Percentiles rank a stretch among this genome's conserved stretches.
phyloP scores from a whole-genome alignment of 2,329 filamentous ascomycete genomes.

The Truncatella angustata region DNA sequence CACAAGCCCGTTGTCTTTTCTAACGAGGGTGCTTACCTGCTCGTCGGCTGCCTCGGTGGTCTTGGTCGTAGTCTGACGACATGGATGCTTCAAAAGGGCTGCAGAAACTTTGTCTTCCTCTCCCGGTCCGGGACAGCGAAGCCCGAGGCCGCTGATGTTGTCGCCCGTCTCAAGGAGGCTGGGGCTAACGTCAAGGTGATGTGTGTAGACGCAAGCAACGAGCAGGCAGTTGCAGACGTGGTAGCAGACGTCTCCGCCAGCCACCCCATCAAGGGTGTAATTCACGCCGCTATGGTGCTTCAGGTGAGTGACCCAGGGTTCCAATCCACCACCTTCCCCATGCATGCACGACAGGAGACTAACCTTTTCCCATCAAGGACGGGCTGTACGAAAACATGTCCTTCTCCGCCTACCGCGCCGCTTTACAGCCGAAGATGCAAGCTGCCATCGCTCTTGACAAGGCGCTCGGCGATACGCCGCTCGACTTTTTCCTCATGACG shows the following conservation, averaged over 20 bases:
- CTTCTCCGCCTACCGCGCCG: neutral
- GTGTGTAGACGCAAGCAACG: slow-evolving; percentile 18
- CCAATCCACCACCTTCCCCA: neutral
- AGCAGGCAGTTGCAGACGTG: slow-evolving; percentile 15
- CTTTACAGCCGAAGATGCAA: slow-evolving; percentile 2
- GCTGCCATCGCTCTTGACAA: slow-evolving; percentile 2
- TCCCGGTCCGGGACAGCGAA: slow-evolving; percentile 26
- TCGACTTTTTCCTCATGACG: slow-evolving; percentile 33
- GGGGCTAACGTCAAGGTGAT: slow-evolving; percentile 23
- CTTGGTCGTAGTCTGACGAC: slow-evolving; percentile 30
- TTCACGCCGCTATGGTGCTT: slow-evolving; percentile 31
- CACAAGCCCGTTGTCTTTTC: slow-evolving; percentile 1
- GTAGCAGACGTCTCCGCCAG: slow-evolving; percentile 7
- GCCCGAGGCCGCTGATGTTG: slow-evolving; percentile 16
- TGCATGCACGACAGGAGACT: no score
- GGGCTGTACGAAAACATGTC: slow-evolving; percentile 1
- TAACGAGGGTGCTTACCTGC: slow-evolving; percentile 3
- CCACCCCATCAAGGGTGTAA: slow-evolving; percentile 17
- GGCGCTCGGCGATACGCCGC: neutral
- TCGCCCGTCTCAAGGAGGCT: slow-evolving; percentile 16
- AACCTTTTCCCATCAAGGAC: neutral
- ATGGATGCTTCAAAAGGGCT: slow-evolving; percentile 31
- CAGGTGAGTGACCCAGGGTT: slow-evolving; percentile 18
- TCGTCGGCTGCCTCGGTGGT: slow-evolving; percentile 24
- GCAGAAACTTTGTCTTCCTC: slow-evolving; percentile 29